Percentiles rank a stretch among this genome's conserved stretches.
Evolutionary conservation across 768 basidiomycete genomes (phyloP).

Genomic region (Boletellus sp.): DNA sequence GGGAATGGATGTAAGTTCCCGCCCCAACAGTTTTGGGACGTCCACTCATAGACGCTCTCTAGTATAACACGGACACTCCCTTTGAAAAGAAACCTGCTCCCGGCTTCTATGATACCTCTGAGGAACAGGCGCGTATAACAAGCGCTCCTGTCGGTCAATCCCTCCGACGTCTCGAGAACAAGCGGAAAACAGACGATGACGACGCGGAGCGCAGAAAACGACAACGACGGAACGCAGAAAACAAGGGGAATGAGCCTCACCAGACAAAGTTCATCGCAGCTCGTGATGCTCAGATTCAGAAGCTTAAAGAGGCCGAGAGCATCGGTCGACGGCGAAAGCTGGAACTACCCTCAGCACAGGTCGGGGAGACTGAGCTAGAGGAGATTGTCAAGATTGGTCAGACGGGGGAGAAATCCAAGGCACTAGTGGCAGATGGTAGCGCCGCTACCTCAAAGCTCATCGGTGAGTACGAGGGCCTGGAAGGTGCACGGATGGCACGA

Average conservation of each 20-base stretch:
- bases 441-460: conserved; percentile 83
- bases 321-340: conserved; percentile 86
- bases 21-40: background rate
- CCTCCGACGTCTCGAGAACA: conserved; percentile 89
- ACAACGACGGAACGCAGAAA: conserved; percentile 59
- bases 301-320: conserved; percentile 95
- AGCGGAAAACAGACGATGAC: conserved; percentile 90
- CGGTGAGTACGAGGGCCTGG: conserved; percentile 90
- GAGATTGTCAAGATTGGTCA: conserved; percentile 98
- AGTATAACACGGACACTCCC: conserved; percentile 98
- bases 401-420: conserved; percentile 84
- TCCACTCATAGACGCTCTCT: conserved; percentile 1
- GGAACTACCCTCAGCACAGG: conserved; percentile 83
- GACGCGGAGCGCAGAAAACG: conserved; percentile 92
- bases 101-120: conserved; percentile 95
- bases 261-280: conserved; percentile 97
- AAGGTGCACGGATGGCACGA: conserved; percentile 84
- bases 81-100: conserved; percentile 96
- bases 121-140: conserved; percentile 83
- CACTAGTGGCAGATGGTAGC: conserved; percentile 75
- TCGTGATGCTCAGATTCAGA: conserved; percentile 95
- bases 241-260: conserved; percentile 66
- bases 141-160: conserved; percentile 91
- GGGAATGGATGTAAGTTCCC: conserved; percentile 85
- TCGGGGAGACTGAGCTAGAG: conserved; percentile 91